Evolutionary conservation across 768 basidiomycete species (phyloP), one percentile per base, ranked within the genome.

Genomic region (Crucibulum laeve): DNA sequence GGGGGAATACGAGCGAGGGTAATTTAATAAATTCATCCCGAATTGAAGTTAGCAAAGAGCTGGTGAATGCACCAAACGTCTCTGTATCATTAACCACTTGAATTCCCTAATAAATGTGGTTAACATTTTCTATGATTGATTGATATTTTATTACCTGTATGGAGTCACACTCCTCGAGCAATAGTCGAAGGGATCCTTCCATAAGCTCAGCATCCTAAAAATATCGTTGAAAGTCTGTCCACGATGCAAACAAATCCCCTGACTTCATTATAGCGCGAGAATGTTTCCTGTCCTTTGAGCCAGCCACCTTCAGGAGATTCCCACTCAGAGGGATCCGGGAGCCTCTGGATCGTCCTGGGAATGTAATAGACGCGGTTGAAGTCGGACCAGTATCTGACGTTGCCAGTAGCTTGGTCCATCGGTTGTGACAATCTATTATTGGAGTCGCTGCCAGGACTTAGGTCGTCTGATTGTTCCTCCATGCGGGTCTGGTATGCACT

Each of bases 151-250:
- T 42, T 50, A 85, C 87, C 77, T 89, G 88, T 11, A 84, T 68
- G 40, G 75, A 74, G 56, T 89, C 76, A 54, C 85, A 87, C 50
- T 88, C 87, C 56, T 91, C 88, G 4, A 86, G 70, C 43, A 85
- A 76, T 13, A 72, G 64, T 14, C 88, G 74, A 40, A 90, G 67
- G 10, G 79, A 69, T 4, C 75, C 79, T 33, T 90, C 87, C 77
- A 87, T 81, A 38, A 89, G 53, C 39, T 74, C 74, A n/a, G 62
- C 63, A 34, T 79, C 74, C 87, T 89, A 44, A 42, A 18, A 28
- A 43, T 23, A 44, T 2, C 15, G 11, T 25, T 26, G 25, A 4
- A 8, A 13, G 14, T 18, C 22, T 21, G 25, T 23, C 19, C 25
- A 22, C 5, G 40, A 14, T 38, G n/a, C 15, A 25, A 35, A 44